These are phyloP conservation scores for Ulmus americana DNA, from an alignment of 331 rosid species.

Conservation along the genomic window DNA sequence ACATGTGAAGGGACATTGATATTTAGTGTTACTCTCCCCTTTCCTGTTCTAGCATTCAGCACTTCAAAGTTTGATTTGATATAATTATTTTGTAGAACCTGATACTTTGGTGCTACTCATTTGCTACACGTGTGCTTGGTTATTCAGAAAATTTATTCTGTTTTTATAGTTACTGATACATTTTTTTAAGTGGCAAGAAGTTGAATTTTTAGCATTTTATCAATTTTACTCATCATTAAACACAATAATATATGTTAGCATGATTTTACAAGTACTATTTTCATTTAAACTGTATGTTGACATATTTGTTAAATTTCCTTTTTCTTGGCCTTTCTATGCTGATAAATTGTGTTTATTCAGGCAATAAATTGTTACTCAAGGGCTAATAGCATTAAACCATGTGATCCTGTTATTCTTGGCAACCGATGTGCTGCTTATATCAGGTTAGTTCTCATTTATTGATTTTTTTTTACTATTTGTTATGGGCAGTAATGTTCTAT, in stretches of 20 bases:
- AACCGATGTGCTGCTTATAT: slow-evolving; percentile 86
- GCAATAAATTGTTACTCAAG: slow-evolving; percentile 76
- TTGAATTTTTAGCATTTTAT: neutral
- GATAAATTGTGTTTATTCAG: slow-evolving; percentile 37
- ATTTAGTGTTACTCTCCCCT: neutral
- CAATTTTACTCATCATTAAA: neutral
- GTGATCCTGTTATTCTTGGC: slow-evolving; percentile 73
- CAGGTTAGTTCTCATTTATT: slow-evolving; percentile 42
- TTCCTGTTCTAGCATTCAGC: neutral
- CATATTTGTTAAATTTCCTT: neutral
- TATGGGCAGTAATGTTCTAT: slow-evolving; percentile 5
- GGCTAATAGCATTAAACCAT: slow-evolving; percentile 71
- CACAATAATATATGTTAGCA: neutral
- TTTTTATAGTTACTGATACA: neutral
- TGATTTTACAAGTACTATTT: slow-evolving; percentile 4
- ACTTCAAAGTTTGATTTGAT: neutral
- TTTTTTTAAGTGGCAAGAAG: neutral
- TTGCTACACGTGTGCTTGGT: neutral
- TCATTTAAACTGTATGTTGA: neutral
- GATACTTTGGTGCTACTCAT: neutral
- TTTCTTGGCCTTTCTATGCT: slow-evolving; percentile 23
- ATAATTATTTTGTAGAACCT: neutral
- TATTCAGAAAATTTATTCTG: neutral
- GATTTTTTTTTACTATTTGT: slow-evolving; percentile 9
- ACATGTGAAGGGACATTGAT: slow-evolving; percentile 1